Evolutionary conservation across 2,329 filamentous ascomycete genomes (phyloP), one percentile per base, ranked within the genome.

Genomic region (Trichoderma lentiforme): DNA sequence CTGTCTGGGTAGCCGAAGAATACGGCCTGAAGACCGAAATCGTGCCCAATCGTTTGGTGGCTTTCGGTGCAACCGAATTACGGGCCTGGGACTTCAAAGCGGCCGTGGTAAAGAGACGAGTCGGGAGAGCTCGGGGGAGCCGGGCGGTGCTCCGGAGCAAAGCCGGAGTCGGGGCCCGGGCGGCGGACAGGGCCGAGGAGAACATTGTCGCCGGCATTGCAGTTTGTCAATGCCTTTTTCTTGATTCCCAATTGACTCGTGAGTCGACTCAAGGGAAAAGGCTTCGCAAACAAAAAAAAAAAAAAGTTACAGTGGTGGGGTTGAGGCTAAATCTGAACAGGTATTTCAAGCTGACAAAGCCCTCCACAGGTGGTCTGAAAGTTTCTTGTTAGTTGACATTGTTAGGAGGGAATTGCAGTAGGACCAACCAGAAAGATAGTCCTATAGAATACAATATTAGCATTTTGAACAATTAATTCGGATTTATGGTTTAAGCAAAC

Each of bases 401-500:
- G 24, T 66, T 71, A 76, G 78, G 81, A 8, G 83, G 84, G 83
- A 85, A 82, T 83, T 81, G 83, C 74, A 73, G 74, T 73, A 15
- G 65, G 28, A 83, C 88, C 79, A 83, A 92, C 90, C 90, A 89
- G 90, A 92, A 83, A 92, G 88, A 88, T 92, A 92, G 87, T 92
- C 90, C 90, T 92, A 79, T 71, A 76, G 75, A 26, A n/a, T 28
- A 28, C 58, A 30, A 71, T 26, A 63, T 73, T 71, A 73, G 68
- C 58, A 62, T 58, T 34, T 34, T 58, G 28, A 12, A 60, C 24
- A 43, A 64, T 65, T 32, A 6, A 34, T 24, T n/a, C 28, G 24
- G n/a, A 57, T 14, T 53, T 24, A 14, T 14, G 32, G 12, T 51
- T 71, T 24, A 14, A 62, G 56, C 36, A 56, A 18, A 51, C 36